Conservation (phyloP, 1,284 basidiomycete genomes). For the Meripilus lineatus region DNA sequence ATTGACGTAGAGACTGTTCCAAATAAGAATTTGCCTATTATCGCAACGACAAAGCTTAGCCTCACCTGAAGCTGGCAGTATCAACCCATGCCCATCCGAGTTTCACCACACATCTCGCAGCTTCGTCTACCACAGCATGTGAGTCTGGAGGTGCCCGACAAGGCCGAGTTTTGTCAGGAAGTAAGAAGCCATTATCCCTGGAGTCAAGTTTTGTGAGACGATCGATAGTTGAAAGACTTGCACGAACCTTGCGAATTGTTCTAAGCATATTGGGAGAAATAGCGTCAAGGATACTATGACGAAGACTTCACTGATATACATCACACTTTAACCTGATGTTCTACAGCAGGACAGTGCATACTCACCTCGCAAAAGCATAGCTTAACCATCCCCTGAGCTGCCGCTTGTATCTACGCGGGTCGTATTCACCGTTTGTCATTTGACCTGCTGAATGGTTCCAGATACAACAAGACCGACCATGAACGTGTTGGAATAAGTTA, state of each 20-base stretch:
- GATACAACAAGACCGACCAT: too few relatives aligned
- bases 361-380: slow-evolving; percentile 72
- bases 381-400: slow-evolving; percentile 69
- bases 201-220: not conserved
- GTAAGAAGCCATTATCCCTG: slow-evolving; percentile 70
- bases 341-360: not conserved
- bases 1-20: slow-evolving; percentile 76
- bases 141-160: slow-evolving; percentile 32
- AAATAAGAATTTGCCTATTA: not conserved
- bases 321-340: slow-evolving; percentile 9
- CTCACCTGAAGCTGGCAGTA: slow-evolving; percentile 82
- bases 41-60: not conserved
- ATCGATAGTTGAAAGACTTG: not conserved
- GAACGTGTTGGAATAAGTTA: too few relatives aligned
- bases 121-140: slow-evolving; percentile 23
- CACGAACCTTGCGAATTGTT: slow-evolving; percentile 62
- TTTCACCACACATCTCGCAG: slow-evolving; percentile 63
- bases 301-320: slow-evolving; percentile 77
- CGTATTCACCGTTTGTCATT: not conserved
- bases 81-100: slow-evolving; percentile 81
- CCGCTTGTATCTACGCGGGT: slow-evolving; percentile 23
- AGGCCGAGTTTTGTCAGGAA: slow-evolving; percentile 53
- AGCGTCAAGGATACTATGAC: slow-evolving; percentile 75
- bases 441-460: too few relatives aligned
- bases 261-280: slow-evolving; percentile 78